Conservation (phyloP, 2,329 filamentous ascomycete genomes). For the Colletotrichum sp. region DNA sequence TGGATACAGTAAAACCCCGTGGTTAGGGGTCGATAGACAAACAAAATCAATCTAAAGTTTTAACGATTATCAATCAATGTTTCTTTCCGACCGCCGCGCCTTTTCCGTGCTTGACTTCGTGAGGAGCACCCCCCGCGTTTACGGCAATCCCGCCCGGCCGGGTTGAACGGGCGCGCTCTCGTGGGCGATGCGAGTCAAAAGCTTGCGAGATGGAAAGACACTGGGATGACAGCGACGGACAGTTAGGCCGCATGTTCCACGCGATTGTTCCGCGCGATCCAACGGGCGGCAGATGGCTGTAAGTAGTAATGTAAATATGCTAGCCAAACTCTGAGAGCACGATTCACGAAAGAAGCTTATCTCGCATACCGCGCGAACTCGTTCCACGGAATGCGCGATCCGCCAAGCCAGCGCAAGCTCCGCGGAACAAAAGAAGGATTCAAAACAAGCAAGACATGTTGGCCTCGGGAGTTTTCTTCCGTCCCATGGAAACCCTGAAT, state of each 20-base stretch:
- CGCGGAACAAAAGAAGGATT: background rate
- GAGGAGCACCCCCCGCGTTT: background rate
- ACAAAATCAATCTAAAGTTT: background rate
- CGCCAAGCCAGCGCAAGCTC: background rate
- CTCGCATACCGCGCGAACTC: background rate
- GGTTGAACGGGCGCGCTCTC: background rate
- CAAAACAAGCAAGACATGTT: background rate
- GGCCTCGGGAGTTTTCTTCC: background rate
- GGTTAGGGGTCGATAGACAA: background rate
- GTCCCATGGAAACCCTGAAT: background rate
- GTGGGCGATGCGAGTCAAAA: background rate
- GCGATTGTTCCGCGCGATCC: background rate
- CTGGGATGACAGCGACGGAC: background rate
- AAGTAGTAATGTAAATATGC: background rate
- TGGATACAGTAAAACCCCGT: background rate
- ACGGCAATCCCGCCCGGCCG: background rate
- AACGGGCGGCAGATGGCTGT: background rate
- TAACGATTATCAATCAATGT: background rate
- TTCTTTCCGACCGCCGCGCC: background rate
- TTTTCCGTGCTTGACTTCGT: background rate
- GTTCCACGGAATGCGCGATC: background rate
- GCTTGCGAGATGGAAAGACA: background rate
- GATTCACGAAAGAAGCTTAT: background rate
- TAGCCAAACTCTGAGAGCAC: background rate
- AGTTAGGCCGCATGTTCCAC: background rate